Base-by-base conservation (phyloP, 441 rosid genomes). In the Geranium incanum region DNA sequence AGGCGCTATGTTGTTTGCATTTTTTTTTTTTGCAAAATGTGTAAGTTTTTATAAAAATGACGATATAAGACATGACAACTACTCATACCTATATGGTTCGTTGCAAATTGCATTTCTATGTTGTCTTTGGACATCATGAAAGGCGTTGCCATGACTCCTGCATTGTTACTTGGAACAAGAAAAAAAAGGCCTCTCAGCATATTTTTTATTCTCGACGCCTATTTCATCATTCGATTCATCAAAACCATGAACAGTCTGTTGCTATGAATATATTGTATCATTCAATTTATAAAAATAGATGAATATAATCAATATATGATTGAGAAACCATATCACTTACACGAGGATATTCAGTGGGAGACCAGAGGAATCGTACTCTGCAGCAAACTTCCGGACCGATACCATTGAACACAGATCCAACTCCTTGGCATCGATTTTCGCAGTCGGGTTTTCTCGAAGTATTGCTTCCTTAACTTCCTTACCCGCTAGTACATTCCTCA, bases 331-430 rank as follows among this genome's bases (percentile, higher is more conserved):
- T 69, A 18, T 48, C 50, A 11, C 79, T 75, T 78, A 76, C 83
- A 82, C 78, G 43, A 80, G 81, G 59, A 82, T 62, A 68, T 77
- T 77, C 39, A 79, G 71, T 11, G 79, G 79, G 67, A 73, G 83
- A 41, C 66, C 81, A 0, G 52, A 67, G 43, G 81, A 67, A 23
- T 68, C 70, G 8, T 52, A 79, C 6, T 79, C 77, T 13, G 80
- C 48, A 0, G 78, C 77, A 19, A 82, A 79, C n/a, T 77, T 79
- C 36, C 76, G 52, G 1, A 77, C 75, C 0, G 83, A 75, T 48
- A 72, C 75, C 45, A 78, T 15, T 11, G 76, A 71, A 68, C 75
- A 70, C n/a, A 79, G 79, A 66, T 79, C 81, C 71, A 79, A 21
- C 65, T 77, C 72, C 85, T 79, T 75, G 64, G 76, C 80, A 63